Percentiles rank a stretch among this genome's conserved stretches.
These are phyloP conservation scores for Diaporthe sp. DNA, from an alignment of 2,329 filamentous ascomycete species.

Conservation along the genomic window DNA sequence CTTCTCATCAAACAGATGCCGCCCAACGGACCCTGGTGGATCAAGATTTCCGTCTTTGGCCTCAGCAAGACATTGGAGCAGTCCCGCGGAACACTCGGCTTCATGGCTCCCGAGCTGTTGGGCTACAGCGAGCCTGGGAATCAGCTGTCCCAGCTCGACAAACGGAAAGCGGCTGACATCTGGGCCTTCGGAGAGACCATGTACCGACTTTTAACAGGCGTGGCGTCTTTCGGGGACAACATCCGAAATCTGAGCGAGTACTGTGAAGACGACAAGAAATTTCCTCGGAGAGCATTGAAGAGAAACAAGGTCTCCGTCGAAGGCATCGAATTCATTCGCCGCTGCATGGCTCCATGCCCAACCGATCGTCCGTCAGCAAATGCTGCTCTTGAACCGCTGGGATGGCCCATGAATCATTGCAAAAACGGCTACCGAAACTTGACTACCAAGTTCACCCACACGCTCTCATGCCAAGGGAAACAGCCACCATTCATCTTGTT, in stretches of 20 bases:
- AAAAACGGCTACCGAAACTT: background rate
- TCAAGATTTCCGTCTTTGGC: slow-evolving; percentile 8
- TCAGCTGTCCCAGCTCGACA: background rate
- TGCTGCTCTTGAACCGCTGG: background rate
- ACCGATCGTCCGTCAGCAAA: background rate
- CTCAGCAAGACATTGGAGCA: background rate
- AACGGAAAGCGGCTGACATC: background rate
- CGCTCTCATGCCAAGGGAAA: background rate
- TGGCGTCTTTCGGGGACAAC: background rate
- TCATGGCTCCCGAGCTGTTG: background rate
- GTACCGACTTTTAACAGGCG: background rate
- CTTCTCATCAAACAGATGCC: background rate
- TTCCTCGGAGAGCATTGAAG: background rate
- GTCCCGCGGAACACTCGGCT: background rate
- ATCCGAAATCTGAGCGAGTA: background rate
- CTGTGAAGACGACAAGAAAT: background rate
- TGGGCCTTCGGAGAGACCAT: background rate
- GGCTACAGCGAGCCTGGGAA: background rate
- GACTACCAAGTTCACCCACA: background rate
- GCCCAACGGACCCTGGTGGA: background rate
- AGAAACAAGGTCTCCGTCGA: background rate
- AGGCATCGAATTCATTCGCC: background rate
- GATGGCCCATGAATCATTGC: background rate
- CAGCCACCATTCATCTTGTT: background rate
- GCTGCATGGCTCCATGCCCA: background rate